phyloP scores from a whole-genome alignment of 208 protist genomes.

The Crithidia sp. region DNA sequence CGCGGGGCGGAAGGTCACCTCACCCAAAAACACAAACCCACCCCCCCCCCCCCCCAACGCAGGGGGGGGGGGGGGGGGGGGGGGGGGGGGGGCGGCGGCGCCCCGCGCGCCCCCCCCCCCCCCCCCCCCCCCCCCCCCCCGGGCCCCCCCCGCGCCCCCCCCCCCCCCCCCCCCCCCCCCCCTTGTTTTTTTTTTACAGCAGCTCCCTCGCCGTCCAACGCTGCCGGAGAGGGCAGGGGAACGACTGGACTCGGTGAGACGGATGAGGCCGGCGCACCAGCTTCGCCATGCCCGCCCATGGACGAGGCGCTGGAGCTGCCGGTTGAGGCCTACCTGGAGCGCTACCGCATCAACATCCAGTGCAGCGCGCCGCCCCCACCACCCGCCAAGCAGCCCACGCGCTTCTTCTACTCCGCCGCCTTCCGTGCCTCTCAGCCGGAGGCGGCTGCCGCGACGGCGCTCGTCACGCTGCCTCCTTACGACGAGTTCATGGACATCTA shows the following conservation, averaged over 20 bases:
- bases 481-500: slow-evolving; percentile 92
- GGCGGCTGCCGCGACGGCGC: slow-evolving; percentile 17
- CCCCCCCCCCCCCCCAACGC: too few species aligned
- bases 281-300: background rate
- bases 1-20: too few species aligned
- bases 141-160: too few species aligned
- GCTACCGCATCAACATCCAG: slow-evolving; percentile 22
- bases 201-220: background rate
- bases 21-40: too few species aligned
- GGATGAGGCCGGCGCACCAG: too few species aligned
- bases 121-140: too few species aligned
- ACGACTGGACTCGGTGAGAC: too few species aligned
- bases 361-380: slow-evolving; percentile 7
- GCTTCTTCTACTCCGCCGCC: slow-evolving; percentile 68
- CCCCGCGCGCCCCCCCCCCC: too few species aligned
- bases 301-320: slow-evolving; percentile 5
- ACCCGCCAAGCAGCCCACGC: slow-evolving; percentile 46
- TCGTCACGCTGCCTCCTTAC: slow-evolving; percentile 85
- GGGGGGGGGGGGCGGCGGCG: too few species aligned
- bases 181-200: too few species aligned
- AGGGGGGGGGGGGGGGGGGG: too few species aligned
- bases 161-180: too few species aligned
- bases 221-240: background rate
- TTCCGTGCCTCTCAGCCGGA: slow-evolving; percentile 10
- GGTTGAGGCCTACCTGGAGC: slow-evolving; percentile 19